Evolutionary conservation across 2,329 filamentous ascomycete genomes (phyloP).

Genomic region (Anthostomella pinea): DNA sequence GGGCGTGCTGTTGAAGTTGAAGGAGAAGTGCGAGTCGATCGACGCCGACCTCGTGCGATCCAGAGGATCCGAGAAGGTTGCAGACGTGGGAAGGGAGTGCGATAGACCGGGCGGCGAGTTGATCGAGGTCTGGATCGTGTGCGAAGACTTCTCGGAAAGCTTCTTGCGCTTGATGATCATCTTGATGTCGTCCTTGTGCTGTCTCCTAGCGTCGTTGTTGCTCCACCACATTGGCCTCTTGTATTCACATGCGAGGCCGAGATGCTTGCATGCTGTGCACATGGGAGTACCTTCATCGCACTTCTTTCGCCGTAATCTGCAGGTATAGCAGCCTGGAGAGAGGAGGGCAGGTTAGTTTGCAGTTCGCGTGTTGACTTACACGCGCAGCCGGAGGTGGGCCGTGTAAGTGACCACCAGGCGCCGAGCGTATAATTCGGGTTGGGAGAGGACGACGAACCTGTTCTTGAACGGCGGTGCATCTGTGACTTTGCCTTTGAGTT

Average conservation of each 20-base stretch:
- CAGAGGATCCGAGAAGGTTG: constrained; percentile 72
- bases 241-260: constrained; percentile 90
- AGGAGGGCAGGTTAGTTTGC: constrained; percentile 31
- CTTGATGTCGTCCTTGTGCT: constrained; percentile 95
- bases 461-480: constrained; percentile 91
- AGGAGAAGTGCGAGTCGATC: constrained; percentile 76
- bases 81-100: constrained; percentile 77
- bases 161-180: constrained; percentile 97
- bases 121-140: constrained; percentile 53
- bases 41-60: constrained; percentile 73
- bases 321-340: constrained; percentile 62
- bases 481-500: constrained; percentile 70
- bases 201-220: constrained; percentile 79
- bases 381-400: constrained; percentile 8
- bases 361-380: constrained; percentile 21
- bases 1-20: constrained; percentile 68
- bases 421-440: constrained; percentile 17
- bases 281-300: constrained; percentile 63
- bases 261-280: constrained; percentile 66
- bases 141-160: constrained; percentile 77
- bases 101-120: constrained; percentile 75
- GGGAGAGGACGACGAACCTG: constrained; percentile 63
- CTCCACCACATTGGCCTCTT: constrained; percentile 97
- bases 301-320: constrained; percentile 65
- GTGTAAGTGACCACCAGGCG: constrained; percentile 18